Conservation (phyloP, 2,329 filamentous ascomycete genomes). For the Xylariaceae sp. region DNA sequence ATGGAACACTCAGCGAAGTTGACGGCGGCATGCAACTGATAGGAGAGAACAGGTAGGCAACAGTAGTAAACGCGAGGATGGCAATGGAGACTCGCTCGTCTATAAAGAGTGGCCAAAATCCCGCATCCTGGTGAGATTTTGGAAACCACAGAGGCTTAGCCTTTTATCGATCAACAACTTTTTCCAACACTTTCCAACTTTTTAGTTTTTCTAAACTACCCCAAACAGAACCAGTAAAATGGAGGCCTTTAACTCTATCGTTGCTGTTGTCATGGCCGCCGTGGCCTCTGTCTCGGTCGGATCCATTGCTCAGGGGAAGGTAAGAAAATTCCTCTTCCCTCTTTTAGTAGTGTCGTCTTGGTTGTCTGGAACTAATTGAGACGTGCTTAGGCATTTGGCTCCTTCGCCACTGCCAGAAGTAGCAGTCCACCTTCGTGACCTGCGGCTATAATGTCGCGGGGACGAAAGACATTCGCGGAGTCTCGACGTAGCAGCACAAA, state of each 20-base stretch:
- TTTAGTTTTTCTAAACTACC: too few relatives aligned
- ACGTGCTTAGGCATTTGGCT: constrained; percentile 11
- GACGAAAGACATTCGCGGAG: constrained; percentile 11
- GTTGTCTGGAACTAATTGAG: neutral
- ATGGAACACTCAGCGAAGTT: neutral
- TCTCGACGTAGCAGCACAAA: constrained; percentile 13
- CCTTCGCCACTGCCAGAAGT: constrained; percentile 3
- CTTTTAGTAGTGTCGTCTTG: too few relatives aligned
- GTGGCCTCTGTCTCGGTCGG: constrained; percentile 16
- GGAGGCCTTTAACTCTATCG: constrained; percentile 16
- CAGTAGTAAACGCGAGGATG: too few relatives aligned
- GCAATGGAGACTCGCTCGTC: neutral
- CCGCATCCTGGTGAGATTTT: constrained; percentile 9
- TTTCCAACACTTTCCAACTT: constrained; percentile 4
- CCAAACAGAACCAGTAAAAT: constrained; percentile 16
- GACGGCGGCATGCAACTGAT: neutral
- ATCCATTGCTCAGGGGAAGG: constrained; percentile 16
- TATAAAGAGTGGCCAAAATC: constrained; percentile 18
- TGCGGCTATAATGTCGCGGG: constrained; percentile 6
- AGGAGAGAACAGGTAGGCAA: neutral
- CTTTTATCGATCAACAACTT: constrained; percentile 16
- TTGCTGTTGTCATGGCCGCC: constrained; percentile 17
- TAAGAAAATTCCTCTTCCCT: too few relatives aligned
- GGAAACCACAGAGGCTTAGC: constrained; percentile 15
- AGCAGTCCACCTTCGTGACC: constrained; percentile 12